phyloP scores from a whole-genome alignment of 2,329 filamentous ascomycete species.

The Curvularia lunata region DNA sequence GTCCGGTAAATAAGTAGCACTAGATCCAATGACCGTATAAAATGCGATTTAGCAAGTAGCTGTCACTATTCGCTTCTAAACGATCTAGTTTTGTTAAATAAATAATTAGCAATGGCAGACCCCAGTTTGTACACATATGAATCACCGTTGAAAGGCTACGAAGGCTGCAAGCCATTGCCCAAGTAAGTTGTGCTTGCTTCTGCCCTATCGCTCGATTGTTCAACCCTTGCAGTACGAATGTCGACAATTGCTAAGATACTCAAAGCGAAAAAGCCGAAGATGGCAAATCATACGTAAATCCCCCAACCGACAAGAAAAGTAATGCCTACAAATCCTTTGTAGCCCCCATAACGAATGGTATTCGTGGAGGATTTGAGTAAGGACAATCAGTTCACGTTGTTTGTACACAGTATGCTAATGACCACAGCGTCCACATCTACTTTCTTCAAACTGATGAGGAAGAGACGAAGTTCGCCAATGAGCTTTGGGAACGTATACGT shows the following conservation, averaged over 20 bases:
- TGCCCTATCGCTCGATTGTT: background rate
- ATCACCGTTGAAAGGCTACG: conserved; percentile 65
- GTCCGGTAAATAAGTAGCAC: background rate
- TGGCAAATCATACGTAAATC: conserved; percentile 79
- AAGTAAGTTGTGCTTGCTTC: conserved; percentile 38
- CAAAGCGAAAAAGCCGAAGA: conserved; percentile 67
- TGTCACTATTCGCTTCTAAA: background rate
- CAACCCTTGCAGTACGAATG: background rate
- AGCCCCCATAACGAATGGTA: conserved; percentile 69
- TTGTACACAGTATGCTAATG: background rate
- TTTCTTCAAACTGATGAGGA: conserved; percentile 68
- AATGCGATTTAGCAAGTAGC: background rate
- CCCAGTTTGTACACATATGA: conserved; percentile 57
- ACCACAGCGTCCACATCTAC: conserved; percentile 73
- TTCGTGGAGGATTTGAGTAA: conserved; percentile 75
- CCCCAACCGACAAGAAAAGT: conserved; percentile 65
- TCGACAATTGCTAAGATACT: conserved; percentile 11
- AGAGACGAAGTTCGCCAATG: conserved; percentile 71
- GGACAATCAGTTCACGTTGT: background rate
- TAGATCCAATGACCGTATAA: background rate
- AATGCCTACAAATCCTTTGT: conserved; percentile 73
- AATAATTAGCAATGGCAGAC: conserved; percentile 46
- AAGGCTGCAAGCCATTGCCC: conserved; percentile 62
- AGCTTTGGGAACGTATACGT: conserved; percentile 78
- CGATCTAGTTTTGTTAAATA: background rate